phyloP scores from a whole-genome alignment of 2,329 filamentous ascomycete genomes.

The Pyrenophora tritici-repentis region DNA sequence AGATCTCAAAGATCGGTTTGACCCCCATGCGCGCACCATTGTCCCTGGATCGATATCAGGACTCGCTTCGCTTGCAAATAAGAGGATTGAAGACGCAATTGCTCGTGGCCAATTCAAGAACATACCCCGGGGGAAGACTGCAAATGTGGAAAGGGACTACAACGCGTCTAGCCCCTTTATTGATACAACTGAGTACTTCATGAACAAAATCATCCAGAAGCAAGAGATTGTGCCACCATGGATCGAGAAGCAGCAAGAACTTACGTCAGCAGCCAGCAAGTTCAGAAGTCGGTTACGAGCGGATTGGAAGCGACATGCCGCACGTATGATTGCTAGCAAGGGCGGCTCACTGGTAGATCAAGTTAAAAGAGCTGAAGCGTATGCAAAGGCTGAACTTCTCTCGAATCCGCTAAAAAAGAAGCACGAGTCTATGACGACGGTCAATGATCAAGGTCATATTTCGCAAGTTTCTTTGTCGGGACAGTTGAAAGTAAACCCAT shows the following conservation, averaged over 20 bases:
- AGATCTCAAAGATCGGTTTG: slow-evolving; percentile 81
- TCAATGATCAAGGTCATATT: slow-evolving; percentile 53
- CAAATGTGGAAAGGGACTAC: slow-evolving; percentile 78
- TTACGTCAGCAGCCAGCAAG: slow-evolving; percentile 68
- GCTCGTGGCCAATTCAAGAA: slow-evolving; percentile 87
- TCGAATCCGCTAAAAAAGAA: slow-evolving; percentile 62
- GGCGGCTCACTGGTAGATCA: slow-evolving; percentile 78
- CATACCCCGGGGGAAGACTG: slow-evolving; percentile 70
- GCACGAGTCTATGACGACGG: slow-evolving; percentile 52
- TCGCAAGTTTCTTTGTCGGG: slow-evolving; percentile 55
- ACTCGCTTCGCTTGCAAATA: slow-evolving; percentile 81
- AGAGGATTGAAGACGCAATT: slow-evolving; percentile 92
- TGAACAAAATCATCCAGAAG: slow-evolving; percentile 98
- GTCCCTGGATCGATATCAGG: slow-evolving; percentile 80
- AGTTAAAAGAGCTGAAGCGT: slow-evolving; percentile 70
- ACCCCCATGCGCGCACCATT: slow-evolving; percentile 71
- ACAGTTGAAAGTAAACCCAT: slow-evolving; percentile 45
- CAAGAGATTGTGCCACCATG: slow-evolving; percentile 96
- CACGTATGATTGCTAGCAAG: slow-evolving; percentile 74
- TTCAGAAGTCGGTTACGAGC: slow-evolving; percentile 77
- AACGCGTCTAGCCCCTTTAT: slow-evolving; percentile 86
- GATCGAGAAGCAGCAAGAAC: slow-evolving; percentile 98
- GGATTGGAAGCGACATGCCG: slow-evolving; percentile 85
- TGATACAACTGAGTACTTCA: slow-evolving; percentile 94
- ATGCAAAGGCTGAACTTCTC: slow-evolving; percentile 73